Percentiles rank a stretch among this genome's conserved stretches.
These are phyloP conservation scores for Osmanthus fragrans DNA, from an alignment of 257 asterid genomes.

Conservation along the genomic window DNA sequence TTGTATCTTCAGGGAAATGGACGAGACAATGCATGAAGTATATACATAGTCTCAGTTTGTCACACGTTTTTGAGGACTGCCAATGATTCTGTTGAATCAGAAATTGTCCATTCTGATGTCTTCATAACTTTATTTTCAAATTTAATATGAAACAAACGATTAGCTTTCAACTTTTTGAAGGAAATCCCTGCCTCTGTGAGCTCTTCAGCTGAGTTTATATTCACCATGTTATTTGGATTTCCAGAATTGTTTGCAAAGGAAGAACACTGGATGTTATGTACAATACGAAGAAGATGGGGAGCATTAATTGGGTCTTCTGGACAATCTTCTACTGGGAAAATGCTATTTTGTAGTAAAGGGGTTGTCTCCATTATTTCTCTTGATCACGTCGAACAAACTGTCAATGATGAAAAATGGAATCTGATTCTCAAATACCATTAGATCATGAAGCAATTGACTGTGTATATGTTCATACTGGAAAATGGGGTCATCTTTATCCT, in stretches of 20 bases:
- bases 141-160: no score
- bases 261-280: not conserved
- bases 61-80: no score
- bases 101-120: no score
- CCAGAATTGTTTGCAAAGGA: no score
- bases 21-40: no score
- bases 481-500: slow-evolving; percentile 1
- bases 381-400: not conserved
- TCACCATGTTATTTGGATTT: no score
- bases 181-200: slow-evolving; percentile 16
- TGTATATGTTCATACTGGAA: not conserved
- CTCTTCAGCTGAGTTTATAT: not conserved
- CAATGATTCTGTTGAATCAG: no score
- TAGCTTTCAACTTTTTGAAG: not conserved
- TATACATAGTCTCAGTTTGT: no score
- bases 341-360: not conserved
- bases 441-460: not conserved
- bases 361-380: not conserved
- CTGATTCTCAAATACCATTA: no score
- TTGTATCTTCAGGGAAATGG: no score
- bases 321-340: not conserved
- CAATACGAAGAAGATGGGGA: not conserved
- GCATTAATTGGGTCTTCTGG: not conserved
- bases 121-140: no score
- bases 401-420: not conserved